Conservation (phyloP, 2,329 filamentous ascomycete genomes). For the Apiospora malaysiana region DNA sequence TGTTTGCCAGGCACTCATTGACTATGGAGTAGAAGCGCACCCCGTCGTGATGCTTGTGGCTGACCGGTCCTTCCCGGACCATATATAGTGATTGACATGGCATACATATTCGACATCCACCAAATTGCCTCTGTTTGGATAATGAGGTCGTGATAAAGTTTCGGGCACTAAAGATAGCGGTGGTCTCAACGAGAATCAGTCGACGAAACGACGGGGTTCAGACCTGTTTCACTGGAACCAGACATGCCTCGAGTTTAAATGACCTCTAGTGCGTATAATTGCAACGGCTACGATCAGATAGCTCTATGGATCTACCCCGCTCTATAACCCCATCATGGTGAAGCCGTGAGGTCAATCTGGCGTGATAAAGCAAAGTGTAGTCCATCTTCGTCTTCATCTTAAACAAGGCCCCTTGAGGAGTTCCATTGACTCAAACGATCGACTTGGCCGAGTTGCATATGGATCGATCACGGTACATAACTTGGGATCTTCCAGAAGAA, state of each 20-base stretch:
- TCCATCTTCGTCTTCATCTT: neutral
- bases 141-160: conserved; percentile 11
- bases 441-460: conserved; percentile 6
- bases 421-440: neutral
- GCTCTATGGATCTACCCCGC: neutral
- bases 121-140: neutral
- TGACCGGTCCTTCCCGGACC: neutral
- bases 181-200: neutral
- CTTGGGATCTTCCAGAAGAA: neutral
- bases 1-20: neutral
- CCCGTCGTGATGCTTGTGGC: neutral
- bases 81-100: neutral
- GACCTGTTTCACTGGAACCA: conserved; percentile 12
- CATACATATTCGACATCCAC: neutral
- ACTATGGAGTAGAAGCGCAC: neutral
- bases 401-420: neutral
- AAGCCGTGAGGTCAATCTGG: neutral
- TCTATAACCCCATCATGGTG: neutral
- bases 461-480: conserved; percentile 6
- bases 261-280: conserved; percentile 7
- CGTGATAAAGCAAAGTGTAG: neutral
- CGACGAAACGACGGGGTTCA: neutral
- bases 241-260: conserved; percentile 15
- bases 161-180: conserved; percentile 15
- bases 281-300: neutral